Evolutionary conservation across 257 asterid genomes (phyloP).

Genomic region (Solanum corneliomulleri): DNA sequence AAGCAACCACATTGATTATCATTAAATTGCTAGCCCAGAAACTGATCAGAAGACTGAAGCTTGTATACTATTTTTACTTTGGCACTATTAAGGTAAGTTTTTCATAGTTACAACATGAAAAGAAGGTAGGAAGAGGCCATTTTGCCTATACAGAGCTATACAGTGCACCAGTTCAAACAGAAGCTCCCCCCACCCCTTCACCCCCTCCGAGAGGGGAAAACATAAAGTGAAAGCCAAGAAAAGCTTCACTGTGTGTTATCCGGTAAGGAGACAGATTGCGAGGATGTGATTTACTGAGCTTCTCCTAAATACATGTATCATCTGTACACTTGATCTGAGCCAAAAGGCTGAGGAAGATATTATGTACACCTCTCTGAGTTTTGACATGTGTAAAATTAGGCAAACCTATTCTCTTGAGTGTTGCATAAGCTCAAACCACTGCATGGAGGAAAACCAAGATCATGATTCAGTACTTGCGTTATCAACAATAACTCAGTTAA

Average conservation of each 20-base stretch:
- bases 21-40: neutral
- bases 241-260: neutral
- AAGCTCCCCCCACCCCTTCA: neutral
- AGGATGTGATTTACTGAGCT: neutral
- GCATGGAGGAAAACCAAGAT: neutral
- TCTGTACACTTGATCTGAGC: constrained; percentile 38
- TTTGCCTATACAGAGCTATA: neutral
- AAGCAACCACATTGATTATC: neutral
- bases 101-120: neutral
- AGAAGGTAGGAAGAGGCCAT: neutral
- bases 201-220: neutral
- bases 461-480: neutral
- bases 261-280: neutral
- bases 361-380: neutral
- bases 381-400: neutral
- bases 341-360: constrained; percentile 47
- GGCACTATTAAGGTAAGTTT: neutral
- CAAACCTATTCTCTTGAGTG: constrained; percentile 29
- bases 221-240: neutral
- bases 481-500: neutral
- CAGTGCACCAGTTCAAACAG: neutral
- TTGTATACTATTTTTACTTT: neutral
- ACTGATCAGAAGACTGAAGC: neutral
- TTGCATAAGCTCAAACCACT: constrained; percentile 99
- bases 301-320: neutral